Conservation (phyloP, 2,329 filamentous ascomycete genomes). For the Sphaerulina vaccinii region DNA sequence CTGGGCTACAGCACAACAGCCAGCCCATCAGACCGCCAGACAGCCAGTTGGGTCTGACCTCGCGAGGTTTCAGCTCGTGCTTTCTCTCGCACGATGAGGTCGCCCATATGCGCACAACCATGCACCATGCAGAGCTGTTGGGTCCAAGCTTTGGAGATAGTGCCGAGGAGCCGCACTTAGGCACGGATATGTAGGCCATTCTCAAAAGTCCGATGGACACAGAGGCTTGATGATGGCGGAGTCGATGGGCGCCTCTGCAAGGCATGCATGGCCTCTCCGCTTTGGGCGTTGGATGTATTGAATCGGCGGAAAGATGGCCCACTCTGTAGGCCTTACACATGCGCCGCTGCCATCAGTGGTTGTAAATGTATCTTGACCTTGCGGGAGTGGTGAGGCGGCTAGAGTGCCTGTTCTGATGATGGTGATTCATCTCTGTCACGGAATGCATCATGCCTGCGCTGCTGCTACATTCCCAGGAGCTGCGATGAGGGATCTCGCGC, state of each 20-base stretch:
- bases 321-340: neutral
- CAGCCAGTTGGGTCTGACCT: slow-evolving; percentile 8
- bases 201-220: slow-evolving; percentile 24
- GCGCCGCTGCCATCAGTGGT: neutral
- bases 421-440: neutral
- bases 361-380: neutral
- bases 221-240: slow-evolving; percentile 4
- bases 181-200: slow-evolving; percentile 10
- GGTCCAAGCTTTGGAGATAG: slow-evolving; percentile 5
- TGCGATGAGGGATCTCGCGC: neutral
- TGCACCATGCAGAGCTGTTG: neutral
- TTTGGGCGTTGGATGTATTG: neutral
- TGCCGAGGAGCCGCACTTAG: slow-evolving; percentile 22
- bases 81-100: slow-evolving; percentile 19
- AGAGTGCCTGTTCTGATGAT: neutral
- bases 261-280: neutral
- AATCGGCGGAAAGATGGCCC: neutral
- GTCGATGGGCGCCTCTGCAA: neutral
- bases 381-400: neutral
- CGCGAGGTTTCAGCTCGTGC: slow-evolving; percentile 16
- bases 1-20: slow-evolving; percentile 1
- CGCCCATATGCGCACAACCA: slow-evolving; percentile 10
- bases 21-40: slow-evolving; percentile 7
- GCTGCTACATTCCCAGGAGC: neutral
- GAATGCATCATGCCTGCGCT: neutral